Base-by-base conservation (phyloP, 345 rosid species). In the Orychophragmus violaceus region DNA sequence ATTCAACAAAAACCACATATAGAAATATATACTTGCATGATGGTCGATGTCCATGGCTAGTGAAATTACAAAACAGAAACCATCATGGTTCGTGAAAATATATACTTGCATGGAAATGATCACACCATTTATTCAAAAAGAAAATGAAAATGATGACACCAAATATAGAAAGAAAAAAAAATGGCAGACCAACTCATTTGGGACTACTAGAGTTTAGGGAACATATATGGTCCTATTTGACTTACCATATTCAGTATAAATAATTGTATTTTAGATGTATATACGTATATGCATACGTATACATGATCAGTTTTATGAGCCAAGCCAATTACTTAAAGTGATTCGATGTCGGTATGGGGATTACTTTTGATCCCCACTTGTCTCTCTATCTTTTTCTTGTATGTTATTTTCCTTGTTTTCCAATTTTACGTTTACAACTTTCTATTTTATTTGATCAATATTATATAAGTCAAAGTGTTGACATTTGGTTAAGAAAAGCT, bases 181-280 rank as follows among this genome's bases (percentile, higher is more conserved):
- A 68, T 73, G 82, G 81, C 82, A 79, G 85, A 83, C 94, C 83
- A 44, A 37, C 37, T 55, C 75, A 60, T 28, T 56, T 67, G 46
- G 75, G 80, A 70, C 54, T 59, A 37, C 25, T 28, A 33, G 42
- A 53, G 52, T 56, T 23, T 61, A 66, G 85, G 84, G 80, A 74
- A 76, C 90, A 87, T 13, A 65, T 23, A 76, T 66, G 86, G 93
- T 60, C 85, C 87, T 63, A 55, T 55, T 45, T 71, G 44, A 17
- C 14, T 56, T 56, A 69, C 73, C 51, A 14, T 41, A 46, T 46
- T 8, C 19, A 16, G 63, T 75, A 44, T 75, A 59, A 57, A 61
- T 27, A 13, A 70, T 62, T 42, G 22, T 52, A 55, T 63, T 44
- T 30, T 27, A 13, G 62, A 70, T 42, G 22, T 52, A 55, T 63